Conservation (phyloP, 192 early-diverging fungal species). For the Irineochytrium annulatum region DNA sequence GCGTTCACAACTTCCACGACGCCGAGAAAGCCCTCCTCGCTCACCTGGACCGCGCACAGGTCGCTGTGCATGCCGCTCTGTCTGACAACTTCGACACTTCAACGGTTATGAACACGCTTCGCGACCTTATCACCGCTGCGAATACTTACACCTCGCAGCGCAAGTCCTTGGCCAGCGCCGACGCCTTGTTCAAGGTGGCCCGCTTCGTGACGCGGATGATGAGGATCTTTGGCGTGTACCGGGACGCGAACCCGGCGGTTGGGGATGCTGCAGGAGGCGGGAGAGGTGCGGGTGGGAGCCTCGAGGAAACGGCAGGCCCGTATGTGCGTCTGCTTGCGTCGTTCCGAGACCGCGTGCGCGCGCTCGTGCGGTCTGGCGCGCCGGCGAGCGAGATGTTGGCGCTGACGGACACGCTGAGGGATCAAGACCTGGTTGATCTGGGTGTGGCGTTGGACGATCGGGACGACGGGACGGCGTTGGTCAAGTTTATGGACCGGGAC, state of each 20-base stretch:
- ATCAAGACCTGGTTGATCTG: constrained; percentile 81
- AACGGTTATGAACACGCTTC: constrained; percentile 71
- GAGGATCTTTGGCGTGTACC: constrained; percentile 77
- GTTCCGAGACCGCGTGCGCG: constrained; percentile 86
- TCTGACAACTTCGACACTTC: constrained; percentile 93
- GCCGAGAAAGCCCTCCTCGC: constrained; percentile 69
- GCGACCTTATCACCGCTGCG: constrained; percentile 69
- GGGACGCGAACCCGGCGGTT: constrained; percentile 57
- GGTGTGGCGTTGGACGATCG: constrained; percentile 92
- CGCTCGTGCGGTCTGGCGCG: constrained; percentile 50
- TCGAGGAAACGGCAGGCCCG: constrained; percentile 69
- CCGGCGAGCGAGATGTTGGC: constrained; percentile 55
- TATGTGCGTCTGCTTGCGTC: constrained; percentile 74
- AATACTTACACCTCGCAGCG: constrained; percentile 77
- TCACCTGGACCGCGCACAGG: constrained; percentile 62
- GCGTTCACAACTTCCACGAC: constrained; percentile 66
- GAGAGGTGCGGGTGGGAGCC: constrained; percentile 16
- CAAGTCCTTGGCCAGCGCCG: constrained; percentile 55
- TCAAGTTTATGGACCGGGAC: constrained; percentile 78
- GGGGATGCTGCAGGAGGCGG: constrained; percentile 35
- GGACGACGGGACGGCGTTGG: constrained; percentile 68
- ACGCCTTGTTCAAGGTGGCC: constrained; percentile 72
- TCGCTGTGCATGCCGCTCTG: constrained; percentile 74
- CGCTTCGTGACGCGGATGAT: constrained; percentile 78
- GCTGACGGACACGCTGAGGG: constrained; percentile 83